phyloP scores from a whole-genome alignment of 768 basidiomycete species.

The Mycena pura region DNA sequence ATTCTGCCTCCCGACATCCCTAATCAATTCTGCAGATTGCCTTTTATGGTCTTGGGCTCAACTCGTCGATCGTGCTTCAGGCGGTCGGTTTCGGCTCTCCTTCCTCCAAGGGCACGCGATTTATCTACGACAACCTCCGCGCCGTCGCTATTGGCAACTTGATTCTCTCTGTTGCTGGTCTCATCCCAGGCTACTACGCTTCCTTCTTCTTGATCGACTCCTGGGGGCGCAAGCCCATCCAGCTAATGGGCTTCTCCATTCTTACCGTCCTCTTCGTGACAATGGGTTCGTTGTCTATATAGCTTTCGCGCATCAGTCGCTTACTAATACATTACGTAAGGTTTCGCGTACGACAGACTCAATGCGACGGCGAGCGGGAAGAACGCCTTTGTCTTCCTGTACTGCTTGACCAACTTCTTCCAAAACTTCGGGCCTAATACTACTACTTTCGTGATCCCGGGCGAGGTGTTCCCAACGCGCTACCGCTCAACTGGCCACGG shows the following conservation, averaged over 20 bases:
- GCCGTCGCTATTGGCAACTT: slow-evolving; percentile 79
- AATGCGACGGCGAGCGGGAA: slow-evolving; percentile 46
- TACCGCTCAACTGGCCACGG: slow-evolving; percentile 88
- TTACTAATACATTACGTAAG: slow-evolving; percentile 36
- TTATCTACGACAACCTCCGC: slow-evolving; percentile 62
- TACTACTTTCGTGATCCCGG: slow-evolving; percentile 83
- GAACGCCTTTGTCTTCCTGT: slow-evolving; percentile 80
- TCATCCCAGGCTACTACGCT: slow-evolving; percentile 85
- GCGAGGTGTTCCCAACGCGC: slow-evolving; percentile 87
- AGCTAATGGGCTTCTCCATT: slow-evolving; percentile 76
- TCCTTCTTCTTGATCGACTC: slow-evolving; percentile 69
- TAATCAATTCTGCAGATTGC: slow-evolving; percentile 59
- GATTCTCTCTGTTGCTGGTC: slow-evolving; percentile 76
- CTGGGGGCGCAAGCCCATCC: slow-evolving; percentile 86
- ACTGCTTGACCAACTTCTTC: slow-evolving; percentile 90
- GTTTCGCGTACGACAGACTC: slow-evolving; percentile 71
- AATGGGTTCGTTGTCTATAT: slow-evolving; percentile 63
- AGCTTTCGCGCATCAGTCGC: not conserved
- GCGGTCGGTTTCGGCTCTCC: slow-evolving; percentile 77
- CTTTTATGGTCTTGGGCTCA: slow-evolving; percentile 89
- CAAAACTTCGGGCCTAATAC: slow-evolving; percentile 87
- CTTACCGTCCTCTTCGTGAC: slow-evolving; percentile 71
- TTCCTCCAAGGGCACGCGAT: slow-evolving; percentile 36
- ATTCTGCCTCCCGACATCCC: not conserved
- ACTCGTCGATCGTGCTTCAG: slow-evolving; percentile 75